Evolutionary conservation across 768 basidiomycete species (phyloP).

Genomic region (Suillus subaureus): DNA sequence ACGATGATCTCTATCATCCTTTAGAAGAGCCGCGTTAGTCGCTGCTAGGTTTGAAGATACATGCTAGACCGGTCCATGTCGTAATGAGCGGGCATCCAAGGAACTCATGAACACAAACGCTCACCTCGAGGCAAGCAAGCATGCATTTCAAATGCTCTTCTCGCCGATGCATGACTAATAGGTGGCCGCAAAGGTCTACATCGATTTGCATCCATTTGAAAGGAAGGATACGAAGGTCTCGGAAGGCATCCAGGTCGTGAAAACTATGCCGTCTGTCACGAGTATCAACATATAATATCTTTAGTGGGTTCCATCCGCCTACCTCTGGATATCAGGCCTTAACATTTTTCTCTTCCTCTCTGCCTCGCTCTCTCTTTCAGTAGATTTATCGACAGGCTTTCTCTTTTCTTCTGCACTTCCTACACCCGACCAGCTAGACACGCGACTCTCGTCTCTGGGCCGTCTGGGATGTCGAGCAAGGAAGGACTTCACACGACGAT

Average conservation of each 20-base stretch:
- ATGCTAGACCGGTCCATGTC: constrained; percentile 33
- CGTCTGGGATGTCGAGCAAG: constrained; percentile 11
- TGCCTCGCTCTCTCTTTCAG: constrained; percentile 17
- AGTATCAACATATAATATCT: constrained; percentile 5
- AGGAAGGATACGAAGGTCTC: constrained; percentile 48
- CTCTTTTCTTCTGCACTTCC: constrained; percentile 26
- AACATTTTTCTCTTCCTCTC: constrained; percentile 13
- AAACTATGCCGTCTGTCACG: constrained; percentile 60
- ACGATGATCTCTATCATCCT: constrained; percentile 58
- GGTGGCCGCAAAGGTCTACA: constrained; percentile 75
- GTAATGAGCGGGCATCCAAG: constrained; percentile 9
- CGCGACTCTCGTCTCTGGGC: constrained; percentile 33
- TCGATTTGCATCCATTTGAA: constrained; percentile 74
- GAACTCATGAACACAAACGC: constrained; percentile 12
- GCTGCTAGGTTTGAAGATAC: constrained; percentile 54
- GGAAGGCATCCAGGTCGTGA: constrained; percentile 58
- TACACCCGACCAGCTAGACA: constrained; percentile 51
- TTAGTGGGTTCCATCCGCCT: background rate
- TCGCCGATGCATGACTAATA: constrained; percentile 68
- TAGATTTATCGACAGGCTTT: constrained; percentile 8
- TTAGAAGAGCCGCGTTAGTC: constrained; percentile 58
- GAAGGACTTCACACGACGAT: constrained; percentile 36
- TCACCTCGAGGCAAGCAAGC: constrained; percentile 57
- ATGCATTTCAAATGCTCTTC: constrained; percentile 71
- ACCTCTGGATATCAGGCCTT: constrained; percentile 8